Evolutionary conservation across 495 filamentous ascomycete species (phyloP).

Genomic region (Haplographium delicatum): DNA sequence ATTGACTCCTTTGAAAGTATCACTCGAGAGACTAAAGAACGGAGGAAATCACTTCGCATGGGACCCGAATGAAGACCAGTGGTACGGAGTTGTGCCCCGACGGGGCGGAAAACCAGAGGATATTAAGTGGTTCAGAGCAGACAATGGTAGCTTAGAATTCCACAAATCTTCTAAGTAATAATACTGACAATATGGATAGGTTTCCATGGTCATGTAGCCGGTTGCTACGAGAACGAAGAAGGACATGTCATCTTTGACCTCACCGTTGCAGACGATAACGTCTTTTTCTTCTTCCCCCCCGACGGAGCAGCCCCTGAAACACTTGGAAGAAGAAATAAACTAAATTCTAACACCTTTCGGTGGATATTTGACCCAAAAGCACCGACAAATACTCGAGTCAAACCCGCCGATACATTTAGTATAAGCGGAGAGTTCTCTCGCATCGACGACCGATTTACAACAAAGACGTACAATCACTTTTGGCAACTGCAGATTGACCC

Average conservation of each 20-base stretch:
- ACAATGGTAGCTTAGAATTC: slow-evolving; percentile 35
- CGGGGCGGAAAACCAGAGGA: slow-evolving; percentile 42
- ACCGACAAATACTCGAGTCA: slow-evolving; percentile 32
- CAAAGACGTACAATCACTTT: slow-evolving; percentile 47
- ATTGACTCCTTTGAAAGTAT: slow-evolving; percentile 45
- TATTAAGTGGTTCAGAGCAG: slow-evolving; percentile 42
- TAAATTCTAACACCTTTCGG: slow-evolving; percentile 44
- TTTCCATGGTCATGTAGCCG: slow-evolving; percentile 46
- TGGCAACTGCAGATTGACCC: slow-evolving; percentile 47
- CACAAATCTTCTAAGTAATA: slow-evolving; percentile 13
- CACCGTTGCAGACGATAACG: slow-evolving; percentile 50
- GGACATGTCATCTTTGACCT: slow-evolving; percentile 48
- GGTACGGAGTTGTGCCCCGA: slow-evolving; percentile 45
- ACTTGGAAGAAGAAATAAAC: slow-evolving; percentile 18
- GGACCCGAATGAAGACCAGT: slow-evolving; percentile 46
- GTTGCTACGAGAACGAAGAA: slow-evolving; percentile 43
- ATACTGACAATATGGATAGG: slow-evolving; percentile 24
- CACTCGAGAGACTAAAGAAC: slow-evolving; percentile 45
- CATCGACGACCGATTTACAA: slow-evolving; percentile 52
- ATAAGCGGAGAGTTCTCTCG: slow-evolving; percentile 54
- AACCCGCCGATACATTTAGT: slow-evolving; percentile 31
- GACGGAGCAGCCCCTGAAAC: slow-evolving; percentile 31
- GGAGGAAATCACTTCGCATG: slow-evolving; percentile 53
- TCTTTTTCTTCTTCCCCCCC: slow-evolving; percentile 51
- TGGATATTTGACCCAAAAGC: slow-evolving; percentile 49